Evolutionary conservation across 306 rosid species (phyloP).

Genomic region (Cotoneaster glaucophyllus): DNA sequence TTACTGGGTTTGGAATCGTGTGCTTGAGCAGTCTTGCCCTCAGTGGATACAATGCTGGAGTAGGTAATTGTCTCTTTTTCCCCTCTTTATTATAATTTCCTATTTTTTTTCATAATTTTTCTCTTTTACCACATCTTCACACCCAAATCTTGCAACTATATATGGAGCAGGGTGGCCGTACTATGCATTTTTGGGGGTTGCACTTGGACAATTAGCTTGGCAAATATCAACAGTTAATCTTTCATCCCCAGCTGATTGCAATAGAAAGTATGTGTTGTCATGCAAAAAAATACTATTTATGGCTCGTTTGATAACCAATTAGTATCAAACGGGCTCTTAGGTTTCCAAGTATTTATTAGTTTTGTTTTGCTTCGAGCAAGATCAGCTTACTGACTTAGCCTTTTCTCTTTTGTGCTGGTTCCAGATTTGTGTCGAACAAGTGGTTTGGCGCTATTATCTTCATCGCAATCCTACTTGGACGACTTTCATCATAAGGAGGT

Average conservation of each 20-base stretch:
- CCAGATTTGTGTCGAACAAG: conserved; percentile 50
- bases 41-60: conserved; percentile 69
- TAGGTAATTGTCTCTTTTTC: conserved; percentile 33
- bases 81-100: neutral
- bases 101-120: neutral
- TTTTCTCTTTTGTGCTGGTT: conserved; percentile 1
- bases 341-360: neutral
- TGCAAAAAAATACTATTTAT: too few species aligned
- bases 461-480: conserved; percentile 55
- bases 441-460: conserved; percentile 51
- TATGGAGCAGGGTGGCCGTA: conserved; percentile 74
- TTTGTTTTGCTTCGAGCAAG: conserved; percentile 4
- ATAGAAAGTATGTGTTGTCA: conserved; percentile 50
- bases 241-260: conserved; percentile 75
- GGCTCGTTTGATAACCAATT: neutral
- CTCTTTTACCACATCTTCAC: neutral
- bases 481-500: too few species aligned
- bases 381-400: neutral
- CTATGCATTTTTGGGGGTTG: conserved; percentile 65
- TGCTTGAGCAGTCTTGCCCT: conserved; percentile 68
- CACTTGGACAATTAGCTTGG: conserved; percentile 83
- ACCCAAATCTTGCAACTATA: neutral
- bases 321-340: neutral
- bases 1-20: conserved; percentile 66
- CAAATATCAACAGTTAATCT: conserved; percentile 77